Conservation (phyloP, 352 stramenopile genomes). For the Phytopythium oedochilum region DNA sequence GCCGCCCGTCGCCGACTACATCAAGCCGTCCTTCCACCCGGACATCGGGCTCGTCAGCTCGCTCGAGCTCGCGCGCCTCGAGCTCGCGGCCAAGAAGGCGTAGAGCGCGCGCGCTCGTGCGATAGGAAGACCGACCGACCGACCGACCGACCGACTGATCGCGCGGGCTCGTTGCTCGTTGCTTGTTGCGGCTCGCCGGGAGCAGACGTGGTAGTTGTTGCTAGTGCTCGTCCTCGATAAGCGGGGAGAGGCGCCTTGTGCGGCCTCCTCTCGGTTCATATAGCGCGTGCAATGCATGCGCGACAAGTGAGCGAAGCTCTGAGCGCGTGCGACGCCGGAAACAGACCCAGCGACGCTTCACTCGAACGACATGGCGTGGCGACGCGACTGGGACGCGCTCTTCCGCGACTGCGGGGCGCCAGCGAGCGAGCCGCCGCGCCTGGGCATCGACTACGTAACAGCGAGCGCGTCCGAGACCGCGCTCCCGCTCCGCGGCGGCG, state of each 20-base stretch:
- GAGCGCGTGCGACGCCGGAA: no score
- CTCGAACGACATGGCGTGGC: constrained; percentile 10
- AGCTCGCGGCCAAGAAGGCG: constrained; percentile 23
- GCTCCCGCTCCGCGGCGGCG: constrained; percentile 9
- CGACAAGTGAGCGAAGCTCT: not conserved
- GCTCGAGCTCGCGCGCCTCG: constrained; percentile 69
- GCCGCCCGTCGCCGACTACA: constrained; percentile 68
- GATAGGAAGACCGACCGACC: no score
- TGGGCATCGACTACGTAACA: constrained; percentile 57
- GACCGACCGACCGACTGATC: no score
- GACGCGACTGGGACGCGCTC: constrained; percentile 25
- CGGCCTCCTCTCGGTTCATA: not conserved
- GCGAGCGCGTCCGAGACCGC: constrained; percentile 37
- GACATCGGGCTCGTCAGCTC: constrained; percentile 83
- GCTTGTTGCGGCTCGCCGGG: not conserved
- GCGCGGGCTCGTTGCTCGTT: no score
- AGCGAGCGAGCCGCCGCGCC: constrained; percentile 10
- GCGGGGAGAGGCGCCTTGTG: not conserved
- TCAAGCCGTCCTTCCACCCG: constrained; percentile 79
- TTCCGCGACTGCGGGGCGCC: constrained; percentile 8
- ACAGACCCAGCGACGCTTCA: not conserved
- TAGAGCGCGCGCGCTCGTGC: no score
- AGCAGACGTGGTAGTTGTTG: not conserved
- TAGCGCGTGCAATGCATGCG: not conserved
- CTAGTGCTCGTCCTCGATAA: not conserved